Percentiles rank a stretch among this genome's conserved stretches.
phyloP scores from a whole-genome alignment of 352 stramenopile species.

The Phytophthora sp. region DNA sequence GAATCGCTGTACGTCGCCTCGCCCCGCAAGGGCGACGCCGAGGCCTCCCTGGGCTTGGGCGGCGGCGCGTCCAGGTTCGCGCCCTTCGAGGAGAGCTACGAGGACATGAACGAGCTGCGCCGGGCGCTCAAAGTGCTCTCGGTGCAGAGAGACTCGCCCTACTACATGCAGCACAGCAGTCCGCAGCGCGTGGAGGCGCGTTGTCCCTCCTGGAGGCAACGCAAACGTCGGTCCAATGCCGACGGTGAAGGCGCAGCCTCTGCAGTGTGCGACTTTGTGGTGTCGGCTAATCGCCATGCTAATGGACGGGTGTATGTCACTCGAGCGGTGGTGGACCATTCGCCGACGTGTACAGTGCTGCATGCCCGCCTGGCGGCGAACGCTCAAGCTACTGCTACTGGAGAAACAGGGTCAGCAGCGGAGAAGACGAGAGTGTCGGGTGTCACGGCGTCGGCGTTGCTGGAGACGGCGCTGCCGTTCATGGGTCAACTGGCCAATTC shows the following conservation, averaged over 20 bases:
- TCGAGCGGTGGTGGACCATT: constrained; percentile 56
- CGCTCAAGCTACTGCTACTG: neutral
- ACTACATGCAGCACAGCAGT: constrained; percentile 88
- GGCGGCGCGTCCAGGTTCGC: constrained; percentile 34
- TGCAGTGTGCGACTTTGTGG: constrained; percentile 66
- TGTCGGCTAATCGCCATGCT: constrained; percentile 78
- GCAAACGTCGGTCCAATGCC: constrained; percentile 43
- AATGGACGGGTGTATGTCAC: constrained; percentile 82
- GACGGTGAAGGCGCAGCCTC: constrained; percentile 2
- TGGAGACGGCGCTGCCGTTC: constrained; percentile 78
- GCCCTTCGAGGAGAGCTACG: constrained; percentile 76
- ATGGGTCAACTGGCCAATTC: constrained; percentile 47
- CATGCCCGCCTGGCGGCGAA: constrained; percentile 46
- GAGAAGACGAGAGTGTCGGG: constrained; percentile 22
- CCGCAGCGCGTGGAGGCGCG: constrained; percentile 78
- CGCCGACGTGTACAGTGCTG: constrained; percentile 50
- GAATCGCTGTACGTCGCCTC: constrained; percentile 27
- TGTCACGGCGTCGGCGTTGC: constrained; percentile 69
- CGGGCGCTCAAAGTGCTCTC: constrained; percentile 79
- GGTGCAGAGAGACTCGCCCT: constrained; percentile 70
- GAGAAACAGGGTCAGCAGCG: neutral
- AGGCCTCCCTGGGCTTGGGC: neutral
- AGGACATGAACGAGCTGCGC: constrained; percentile 75
- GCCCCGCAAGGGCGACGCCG: constrained; percentile 4
- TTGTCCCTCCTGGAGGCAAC: constrained; percentile 78